Evolutionary conservation across 2,329 filamentous ascomycete species (phyloP), one percentile per base, ranked within the genome.

Genomic region (Fusarium aywerte): DNA sequence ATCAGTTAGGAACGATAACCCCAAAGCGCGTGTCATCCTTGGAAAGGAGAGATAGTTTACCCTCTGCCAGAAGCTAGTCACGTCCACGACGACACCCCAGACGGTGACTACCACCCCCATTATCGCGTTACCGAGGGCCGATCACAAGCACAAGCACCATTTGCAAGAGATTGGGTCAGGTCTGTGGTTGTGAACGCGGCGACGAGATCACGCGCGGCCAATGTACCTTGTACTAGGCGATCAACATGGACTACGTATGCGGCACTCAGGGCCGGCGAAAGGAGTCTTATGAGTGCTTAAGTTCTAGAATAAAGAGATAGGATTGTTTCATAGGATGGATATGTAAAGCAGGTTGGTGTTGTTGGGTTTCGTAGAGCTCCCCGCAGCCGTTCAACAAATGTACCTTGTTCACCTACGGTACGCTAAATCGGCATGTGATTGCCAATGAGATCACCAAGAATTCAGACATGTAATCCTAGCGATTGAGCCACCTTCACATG

Each of bases 11-110:
- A 36, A 56, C 36, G 55, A 27, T 35, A 35, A 38, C 23, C 52
- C 38, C 31, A 9, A 25, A 29, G n/a, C 40, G 49, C 54, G 43
- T 59, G 60, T 48, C 49, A 38, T 59, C 32, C 27, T 32, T 25
- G n/a, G 27, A 35, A 45, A 44, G 44, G 40, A 43, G n/a, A 29
- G n/a, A 56, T 29, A 73, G 78, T 67, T 47, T 77, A 90, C 89
- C 75, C 82, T 80, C 75, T 84, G 83, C 88, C 88, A 91, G 75
- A 89, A 91, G 40, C 81, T 77, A 60, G 83, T 77, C 47, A 91
- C 87, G 65, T 91, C 88, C 32, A 87, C 75, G 33, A 90, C 74
- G 79, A 91, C 83, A 65, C 82, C 82, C 79, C 84, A 85, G 58
- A 90, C 75, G 40, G 84, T 81, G 62, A 81, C 69, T 44, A 81